Evolutionary conservation across 495 filamentous ascomycete species (phyloP).

Genomic region (Neurospora discreta): DNA sequence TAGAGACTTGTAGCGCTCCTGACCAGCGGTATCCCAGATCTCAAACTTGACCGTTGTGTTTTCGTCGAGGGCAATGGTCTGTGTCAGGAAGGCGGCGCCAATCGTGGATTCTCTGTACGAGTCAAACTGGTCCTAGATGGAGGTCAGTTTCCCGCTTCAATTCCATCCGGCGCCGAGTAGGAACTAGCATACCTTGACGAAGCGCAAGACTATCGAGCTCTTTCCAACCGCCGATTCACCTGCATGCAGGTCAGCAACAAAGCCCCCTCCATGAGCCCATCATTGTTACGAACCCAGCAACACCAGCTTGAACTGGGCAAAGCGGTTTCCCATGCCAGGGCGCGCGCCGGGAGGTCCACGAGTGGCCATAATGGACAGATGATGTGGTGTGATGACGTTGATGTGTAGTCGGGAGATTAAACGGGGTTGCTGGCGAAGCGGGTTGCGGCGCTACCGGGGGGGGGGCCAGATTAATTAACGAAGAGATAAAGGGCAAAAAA

Average conservation of each 20-base stretch:
- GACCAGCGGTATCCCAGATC: conserved; percentile 98
- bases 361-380: conserved; percentile 55
- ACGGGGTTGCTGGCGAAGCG: conserved; percentile 4
- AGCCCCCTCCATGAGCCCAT: neutral
- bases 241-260: conserved; percentile 37
- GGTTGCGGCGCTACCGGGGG: conserved; percentile 2
- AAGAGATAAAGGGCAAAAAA: neutral
- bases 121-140: conserved; percentile 89
- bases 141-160: conserved; percentile 7
- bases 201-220: conserved; percentile 95
- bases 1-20: conserved; percentile 96
- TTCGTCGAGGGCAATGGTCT: conserved; percentile 95
- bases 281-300: conserved; percentile 54
- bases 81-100: conserved; percentile 95
- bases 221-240: conserved; percentile 98
- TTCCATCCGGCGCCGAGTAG: neutral
- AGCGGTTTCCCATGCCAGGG: conserved; percentile 52
- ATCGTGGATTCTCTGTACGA: conserved; percentile 98
- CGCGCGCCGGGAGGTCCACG: conserved; percentile 67
- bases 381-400: conserved; percentile 6
- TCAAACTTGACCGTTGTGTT: conserved; percentile 98
- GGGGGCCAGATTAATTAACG: neutral
- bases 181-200: conserved; percentile 68
- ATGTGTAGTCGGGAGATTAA: neutral
- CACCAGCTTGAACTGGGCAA: conserved; percentile 98